Conservation (phyloP, 495 filamentous ascomycete species). For the Podospora bellae-mahoneyi region DNA sequence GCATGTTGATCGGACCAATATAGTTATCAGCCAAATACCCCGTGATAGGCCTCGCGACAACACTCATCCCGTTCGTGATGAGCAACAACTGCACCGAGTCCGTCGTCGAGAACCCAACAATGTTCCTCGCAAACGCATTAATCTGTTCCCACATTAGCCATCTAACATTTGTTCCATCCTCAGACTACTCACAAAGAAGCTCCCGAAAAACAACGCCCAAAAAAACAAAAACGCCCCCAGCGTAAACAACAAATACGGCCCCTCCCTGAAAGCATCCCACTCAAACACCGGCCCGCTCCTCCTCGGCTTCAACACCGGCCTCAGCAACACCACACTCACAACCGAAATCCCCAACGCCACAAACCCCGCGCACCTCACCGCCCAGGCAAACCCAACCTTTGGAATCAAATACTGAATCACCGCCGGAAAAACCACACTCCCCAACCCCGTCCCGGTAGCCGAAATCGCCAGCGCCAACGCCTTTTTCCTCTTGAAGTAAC, state of each 20-base stretch:
- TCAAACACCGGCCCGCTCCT: slow-evolving; percentile 39
- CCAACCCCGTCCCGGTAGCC: slow-evolving; percentile 42
- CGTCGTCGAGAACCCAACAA: slow-evolving; percentile 39
- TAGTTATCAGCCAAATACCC: slow-evolving; percentile 41
- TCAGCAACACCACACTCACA: slow-evolving; percentile 31
- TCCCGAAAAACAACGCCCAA: slow-evolving; percentile 45
- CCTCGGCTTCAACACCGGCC: slow-evolving; percentile 33
- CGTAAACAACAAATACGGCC: slow-evolving; percentile 38
- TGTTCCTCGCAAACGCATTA: slow-evolving; percentile 40
- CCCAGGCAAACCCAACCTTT: slow-evolving; percentile 44
- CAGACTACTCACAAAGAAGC: slow-evolving; percentile 41
- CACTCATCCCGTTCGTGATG: slow-evolving; percentile 41
- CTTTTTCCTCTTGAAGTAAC: slow-evolving; percentile 41
- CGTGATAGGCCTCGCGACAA: slow-evolving; percentile 36
- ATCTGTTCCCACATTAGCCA: slow-evolving; percentile 26
- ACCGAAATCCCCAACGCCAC: slow-evolving; percentile 36
- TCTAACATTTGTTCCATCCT: background rate
- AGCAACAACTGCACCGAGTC: slow-evolving; percentile 42
- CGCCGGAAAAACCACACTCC: slow-evolving; percentile 43
- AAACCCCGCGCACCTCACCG: slow-evolving; percentile 41
- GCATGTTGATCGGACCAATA: slow-evolving; percentile 42
- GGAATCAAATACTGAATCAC: slow-evolving; percentile 44
- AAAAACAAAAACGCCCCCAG: slow-evolving; percentile 41
- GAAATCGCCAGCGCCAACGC: slow-evolving; percentile 37
- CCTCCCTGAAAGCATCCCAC: slow-evolving; percentile 42